Base-by-base conservation (phyloP, 768 basidiomycete genomes). In the Lactarius sanguifluus region DNA sequence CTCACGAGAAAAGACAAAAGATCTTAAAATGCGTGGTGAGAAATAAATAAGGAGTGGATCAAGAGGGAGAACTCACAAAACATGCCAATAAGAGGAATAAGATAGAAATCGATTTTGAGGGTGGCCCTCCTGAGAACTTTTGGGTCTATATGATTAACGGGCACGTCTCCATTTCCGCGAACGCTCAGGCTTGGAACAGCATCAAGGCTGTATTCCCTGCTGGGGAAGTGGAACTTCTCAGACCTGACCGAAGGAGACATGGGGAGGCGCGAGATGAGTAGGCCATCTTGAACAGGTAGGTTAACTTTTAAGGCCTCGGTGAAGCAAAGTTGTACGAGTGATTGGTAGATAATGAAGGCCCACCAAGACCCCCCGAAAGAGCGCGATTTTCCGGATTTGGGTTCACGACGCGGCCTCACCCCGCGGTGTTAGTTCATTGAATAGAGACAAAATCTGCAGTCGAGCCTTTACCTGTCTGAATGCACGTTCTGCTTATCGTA, bases 1-100 rank as follows among this genome's bases (percentile, higher is more conserved):
- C 69, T 54, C 45, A 70, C 69, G 18, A 70, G 20, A 57, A 70
- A 70, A 18, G 69, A 65, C 40, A 70, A 65, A 38, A 70, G 55
- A 43, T 47, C 69, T 70, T 43, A 15, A 45, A 40, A 40, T 10
- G 28, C 34, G 20, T 41, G 25, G 36, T 28, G 32, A 13, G 12
- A 57, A 30, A 58, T 28, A 32, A 23, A 16, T 25, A 30, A 47
- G 23, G 36, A 1, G 28, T 34, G 23, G 6, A 30, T 15, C 13
- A 15, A 28, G 23, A 62, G 30, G 36, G 52, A 55, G 41, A 8
- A 64, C 69, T 32, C 18, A 70, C 67, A 70, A 28, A 65, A 65
- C 67, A 70, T 65, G 61, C 54, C 67, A 16, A 69, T 20, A 2
- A 70, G 40, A 23, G 69, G 69, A 16, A 70, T 60, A n/a, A 70